These are phyloP conservation scores for Ceratocystis colombiana DNA, from an alignment of 2,329 filamentous ascomycete species.

Conservation along the genomic window DNA sequence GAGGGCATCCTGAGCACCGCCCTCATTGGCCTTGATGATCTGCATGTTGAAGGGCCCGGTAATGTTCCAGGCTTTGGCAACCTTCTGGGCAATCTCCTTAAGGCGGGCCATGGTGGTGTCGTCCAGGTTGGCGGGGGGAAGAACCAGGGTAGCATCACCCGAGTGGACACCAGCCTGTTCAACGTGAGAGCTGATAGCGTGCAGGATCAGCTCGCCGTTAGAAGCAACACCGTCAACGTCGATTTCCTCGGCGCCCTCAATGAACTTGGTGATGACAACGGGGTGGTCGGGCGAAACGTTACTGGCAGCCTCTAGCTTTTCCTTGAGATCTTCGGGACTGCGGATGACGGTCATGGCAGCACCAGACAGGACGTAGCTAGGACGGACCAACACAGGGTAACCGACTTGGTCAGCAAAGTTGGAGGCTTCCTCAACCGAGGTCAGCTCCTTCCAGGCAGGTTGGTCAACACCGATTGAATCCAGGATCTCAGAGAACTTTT, in stretches of 20 bases:
- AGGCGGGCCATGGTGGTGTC: slow-evolving; percentile 68
- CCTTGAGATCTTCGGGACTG: slow-evolving; percentile 77
- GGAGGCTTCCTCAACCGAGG: slow-evolving; percentile 78
- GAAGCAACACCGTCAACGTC: slow-evolving; percentile 90
- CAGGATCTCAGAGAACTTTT: slow-evolving; percentile 96
- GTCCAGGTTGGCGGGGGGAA: slow-evolving; percentile 75
- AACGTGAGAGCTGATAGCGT: slow-evolving; percentile 90
- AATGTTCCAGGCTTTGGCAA: slow-evolving; percentile 93
- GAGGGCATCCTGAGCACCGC: slow-evolving; percentile 57
- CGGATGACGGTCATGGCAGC: slow-evolving; percentile 97
- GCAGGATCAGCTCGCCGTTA: slow-evolving; percentile 73
- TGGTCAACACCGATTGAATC: slow-evolving; percentile 96
- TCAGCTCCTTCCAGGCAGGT: slow-evolving; percentile 95
- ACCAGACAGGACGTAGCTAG: slow-evolving; percentile 90
- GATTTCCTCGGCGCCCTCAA: slow-evolving; percentile 91
- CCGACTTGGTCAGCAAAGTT: slow-evolving; percentile 73
- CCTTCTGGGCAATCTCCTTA: slow-evolving; percentile 93
- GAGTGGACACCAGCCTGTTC: slow-evolving; percentile 98
- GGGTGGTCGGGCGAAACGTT: slow-evolving; percentile 92
- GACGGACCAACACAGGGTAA: slow-evolving; percentile 91
- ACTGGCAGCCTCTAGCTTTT: slow-evolving; percentile 84
- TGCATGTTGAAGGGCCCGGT: slow-evolving; percentile 99
- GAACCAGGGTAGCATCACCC: slow-evolving; percentile 86
- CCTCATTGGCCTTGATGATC: slow-evolving; percentile 86
- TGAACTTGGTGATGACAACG: slow-evolving; percentile 97